Base-by-base conservation (phyloP, 768 basidiomycete genomes). In the Russula dissimulans region DNA sequence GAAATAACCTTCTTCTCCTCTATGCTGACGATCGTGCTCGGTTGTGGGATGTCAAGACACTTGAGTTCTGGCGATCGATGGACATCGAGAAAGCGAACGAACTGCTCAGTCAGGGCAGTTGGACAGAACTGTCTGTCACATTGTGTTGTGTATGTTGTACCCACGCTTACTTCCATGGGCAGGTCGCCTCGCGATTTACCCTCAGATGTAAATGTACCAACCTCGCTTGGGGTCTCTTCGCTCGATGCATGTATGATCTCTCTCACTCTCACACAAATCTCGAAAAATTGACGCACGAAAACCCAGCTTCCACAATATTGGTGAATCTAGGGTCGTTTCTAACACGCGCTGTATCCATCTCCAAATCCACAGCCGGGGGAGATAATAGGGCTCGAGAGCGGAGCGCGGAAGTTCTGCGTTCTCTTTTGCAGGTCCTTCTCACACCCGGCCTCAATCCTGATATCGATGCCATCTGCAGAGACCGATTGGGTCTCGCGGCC, bases 1-100 rank as follows among this genome's bases (percentile, higher is more conserved):
- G 79, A 15, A 80, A 86, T 56, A 85, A 90, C 59, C 70, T 97
- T 32, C 68, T 97, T 54, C 73, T 95, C 6, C 71, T 87, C 1
- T 97, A 97, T 70, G 76, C 76, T 3, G 85, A 89, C 62, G 84
- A 81, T 2, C 81, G 85, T 56, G 90, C 89, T 1, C 78, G 97
- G 44, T 72, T 95, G 2, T 99, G 97, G 93, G 91, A 97, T 67
- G 75, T 86, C 15, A 81, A 83, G 62, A 87, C 85, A 0, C 80
- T 80, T 58, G 94, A 97, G 66, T 87, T 98, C 66, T 81, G 91
- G 79, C 75, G 95, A 51, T 89, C 92, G 0, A 90, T 90, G 80
- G 78, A 78, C 5, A 65, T 76, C 8, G 86, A 86, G 44, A 93
- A 89, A 68, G 91, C 87, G 0, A 80, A 83, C 52, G 91, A 92